Base-by-base conservation (phyloP, 352 stramenopile genomes). In the Phytophthora tubulina region DNA sequence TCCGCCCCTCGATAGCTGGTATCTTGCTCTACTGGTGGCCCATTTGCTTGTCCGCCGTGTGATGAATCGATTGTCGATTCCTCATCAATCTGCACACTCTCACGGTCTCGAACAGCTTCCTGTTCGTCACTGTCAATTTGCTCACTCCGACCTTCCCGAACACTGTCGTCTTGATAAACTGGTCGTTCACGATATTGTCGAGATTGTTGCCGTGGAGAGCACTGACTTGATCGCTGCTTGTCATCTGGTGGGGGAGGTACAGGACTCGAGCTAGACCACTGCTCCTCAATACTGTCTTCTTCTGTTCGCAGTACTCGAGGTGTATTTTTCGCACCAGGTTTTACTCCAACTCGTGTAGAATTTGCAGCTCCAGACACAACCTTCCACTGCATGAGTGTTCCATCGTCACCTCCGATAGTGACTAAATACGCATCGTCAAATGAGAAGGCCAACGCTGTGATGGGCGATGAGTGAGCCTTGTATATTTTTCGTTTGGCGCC, bases 311-410 rank as follows among this genome's bases (percentile, higher is more conserved):
- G 8, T 6, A 63, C 3, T 44, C 6, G 41, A 6, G 6, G 11
- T 46, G n/a, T 56, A 54, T 6, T 53, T 41, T 64, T 69, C 6
- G 6, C 33, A 5, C 9, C 54, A 30, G 45, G 1, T 27, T 63
- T 68, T 6, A 3, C 31, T 39, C 8, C 8, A 30, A 46, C 11
- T 9, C 5, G 33, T 45, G 14, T 13, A 45, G 49, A 51, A 38
- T 8, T 54, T n/a, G n/a, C 11, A 45, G 6, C 15, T 27, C 33
- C 17, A 44, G 17, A 36, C 3, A 60, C 33, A 56, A 76, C 41
- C 44, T 63, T 79, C 84, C 84, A 91, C 55, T 93, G 84, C 21
- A 92, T 76, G 17, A 93, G 57, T 10, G 86, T 81, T 15, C 73
- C 75, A 53, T 93, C 86, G 13, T 88, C 79, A 1, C 85, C 85